Evolutionary conservation across 306 rosid species (phyloP).

Genomic region (Prunus salicina): DNA sequence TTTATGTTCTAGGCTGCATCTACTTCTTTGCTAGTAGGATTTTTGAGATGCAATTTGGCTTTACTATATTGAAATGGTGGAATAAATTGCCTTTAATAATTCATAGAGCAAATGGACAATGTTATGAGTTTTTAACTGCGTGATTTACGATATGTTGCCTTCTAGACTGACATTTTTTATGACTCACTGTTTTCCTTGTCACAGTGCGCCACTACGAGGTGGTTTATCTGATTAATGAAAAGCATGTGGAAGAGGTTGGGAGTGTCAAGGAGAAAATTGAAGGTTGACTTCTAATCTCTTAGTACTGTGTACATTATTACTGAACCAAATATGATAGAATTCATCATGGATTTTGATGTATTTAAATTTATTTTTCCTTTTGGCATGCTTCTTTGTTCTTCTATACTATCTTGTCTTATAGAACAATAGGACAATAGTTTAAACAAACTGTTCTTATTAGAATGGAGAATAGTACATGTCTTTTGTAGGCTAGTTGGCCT

Average conservation of each 20-base stretch:
- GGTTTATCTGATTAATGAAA: constrained; percentile 82
- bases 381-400: constrained; percentile 5
- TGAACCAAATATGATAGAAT: neutral
- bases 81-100: neutral
- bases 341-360: neutral
- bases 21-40: neutral
- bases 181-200: constrained; percentile 21
- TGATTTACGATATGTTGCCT: too few relatives aligned
- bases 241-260: constrained; percentile 70
- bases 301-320: neutral
- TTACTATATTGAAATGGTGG: neutral
- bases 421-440: too few relatives aligned
- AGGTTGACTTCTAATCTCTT: constrained; percentile 39
- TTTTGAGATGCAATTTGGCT: neutral
- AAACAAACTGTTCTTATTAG: too few relatives aligned
- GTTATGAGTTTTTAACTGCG: neutral
- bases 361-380: neutral
- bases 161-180: neutral
- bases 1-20: neutral
- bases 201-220: constrained; percentile 93
- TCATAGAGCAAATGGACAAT: neutral
- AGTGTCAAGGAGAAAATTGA: constrained; percentile 70
- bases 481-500: too few relatives aligned
- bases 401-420: neutral
- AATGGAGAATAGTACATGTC: too few relatives aligned